A percentile compares a stretch with the other conserved stretches of the same genome.
These are phyloP conservation scores for Elongisporangium undulatum DNA, from an alignment of 352 stramenopile species.

Conservation along the genomic window DNA sequence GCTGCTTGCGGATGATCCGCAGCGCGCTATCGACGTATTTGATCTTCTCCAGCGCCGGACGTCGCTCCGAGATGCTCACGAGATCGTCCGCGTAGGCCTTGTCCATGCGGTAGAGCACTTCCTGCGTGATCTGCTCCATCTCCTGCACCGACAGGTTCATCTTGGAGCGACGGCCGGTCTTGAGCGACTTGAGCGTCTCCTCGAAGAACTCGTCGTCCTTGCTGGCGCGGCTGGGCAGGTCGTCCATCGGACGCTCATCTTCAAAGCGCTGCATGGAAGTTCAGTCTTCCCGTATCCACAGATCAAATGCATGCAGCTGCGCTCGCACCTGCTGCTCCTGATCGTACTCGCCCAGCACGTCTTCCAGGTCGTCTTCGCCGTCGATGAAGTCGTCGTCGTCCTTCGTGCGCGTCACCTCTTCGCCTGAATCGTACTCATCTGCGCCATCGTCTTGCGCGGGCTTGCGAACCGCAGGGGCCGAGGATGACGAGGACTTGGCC, in stretches of 20 bases:
- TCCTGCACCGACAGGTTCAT: constrained; percentile 81
- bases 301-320: neutral
- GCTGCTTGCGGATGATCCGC: constrained; percentile 70
- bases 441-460: constrained; percentile 14
- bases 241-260: constrained; percentile 69
- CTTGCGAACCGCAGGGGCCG: constrained; percentile 13
- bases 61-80: constrained; percentile 46
- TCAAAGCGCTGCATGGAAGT: constrained; percentile 45
- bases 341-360: constrained; percentile 79
- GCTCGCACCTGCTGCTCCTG: constrained; percentile 37
- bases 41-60: constrained; percentile 78
- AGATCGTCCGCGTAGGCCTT: constrained; percentile 81
- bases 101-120: constrained; percentile 88
- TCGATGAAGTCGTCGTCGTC: constrained; percentile 88
- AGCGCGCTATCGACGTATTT: constrained; percentile 78
- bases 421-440: constrained; percentile 85
- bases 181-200: constrained; percentile 78
- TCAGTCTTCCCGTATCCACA: neutral
- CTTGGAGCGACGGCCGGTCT: constrained; percentile 74
- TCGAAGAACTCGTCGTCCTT: constrained; percentile 81
- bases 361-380: constrained; percentile 77
- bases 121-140: constrained; percentile 83
- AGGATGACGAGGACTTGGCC: constrained; percentile 5
- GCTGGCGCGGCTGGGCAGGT: constrained; percentile 13
- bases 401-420: constrained; percentile 65